Conservation (phyloP, 1,284 basidiomycete genomes). For the Inonotus obliquus region DNA sequence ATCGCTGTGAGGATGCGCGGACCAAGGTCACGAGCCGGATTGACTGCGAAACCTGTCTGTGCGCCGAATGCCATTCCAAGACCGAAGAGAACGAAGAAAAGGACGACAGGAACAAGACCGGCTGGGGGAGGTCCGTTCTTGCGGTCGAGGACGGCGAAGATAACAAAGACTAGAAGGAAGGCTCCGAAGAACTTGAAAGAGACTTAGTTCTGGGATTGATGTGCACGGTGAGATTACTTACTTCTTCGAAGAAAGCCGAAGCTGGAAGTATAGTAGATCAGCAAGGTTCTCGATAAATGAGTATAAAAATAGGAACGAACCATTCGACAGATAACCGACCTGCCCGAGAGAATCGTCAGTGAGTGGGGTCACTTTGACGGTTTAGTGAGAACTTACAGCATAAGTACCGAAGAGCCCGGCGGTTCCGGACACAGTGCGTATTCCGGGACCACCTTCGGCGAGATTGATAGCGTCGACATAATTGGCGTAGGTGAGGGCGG, state of each 20-base stretch:
- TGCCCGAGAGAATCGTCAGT: background rate
- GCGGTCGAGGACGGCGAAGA: constrained; percentile 41
- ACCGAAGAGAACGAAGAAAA: constrained; percentile 53
- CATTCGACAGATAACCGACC: constrained; percentile 4
- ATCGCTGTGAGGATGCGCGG: constrained; percentile 56
- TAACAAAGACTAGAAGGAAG: constrained; percentile 47
- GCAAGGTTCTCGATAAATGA: background rate
- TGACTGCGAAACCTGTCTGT: constrained; percentile 60
- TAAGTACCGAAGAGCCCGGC: constrained; percentile 70
- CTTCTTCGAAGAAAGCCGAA: constrained; percentile 18
- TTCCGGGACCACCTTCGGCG: constrained; percentile 54
- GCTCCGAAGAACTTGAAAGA: constrained; percentile 48
- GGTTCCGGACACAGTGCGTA: constrained; percentile 62
- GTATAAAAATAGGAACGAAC: background rate
- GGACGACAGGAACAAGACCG: constrained; percentile 47
- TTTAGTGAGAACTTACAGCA: constrained; percentile 45
- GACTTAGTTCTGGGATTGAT: background rate
- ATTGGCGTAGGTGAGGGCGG: constrained; percentile 67
- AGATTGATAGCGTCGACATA: constrained; percentile 73
- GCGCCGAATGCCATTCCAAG: constrained; percentile 51
- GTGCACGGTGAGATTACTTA: background rate
- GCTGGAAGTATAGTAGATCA: background rate
- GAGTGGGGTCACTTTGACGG: constrained; percentile 29
- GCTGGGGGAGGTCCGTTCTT: constrained; percentile 43
- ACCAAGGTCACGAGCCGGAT: constrained; percentile 62